phyloP scores from a whole-genome alignment of 176 grass and related monocot genomes.

The Avena atlantica region DNA sequence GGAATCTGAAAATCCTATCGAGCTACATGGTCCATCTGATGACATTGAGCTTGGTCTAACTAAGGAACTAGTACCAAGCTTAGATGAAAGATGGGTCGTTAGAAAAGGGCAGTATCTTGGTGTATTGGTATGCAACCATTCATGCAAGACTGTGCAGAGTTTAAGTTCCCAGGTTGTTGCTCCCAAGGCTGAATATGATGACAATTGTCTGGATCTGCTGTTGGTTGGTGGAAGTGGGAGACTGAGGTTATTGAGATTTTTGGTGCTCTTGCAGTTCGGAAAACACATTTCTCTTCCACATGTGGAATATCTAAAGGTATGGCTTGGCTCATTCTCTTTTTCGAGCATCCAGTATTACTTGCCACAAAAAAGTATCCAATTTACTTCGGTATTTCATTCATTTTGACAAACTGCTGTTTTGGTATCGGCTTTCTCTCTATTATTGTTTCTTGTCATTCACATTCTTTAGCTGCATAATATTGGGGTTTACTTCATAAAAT shows the following conservation, averaged over 20 bases:
- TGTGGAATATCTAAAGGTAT: constrained; percentile 96
- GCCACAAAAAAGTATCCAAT: not conserved
- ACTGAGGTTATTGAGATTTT: constrained; percentile 86
- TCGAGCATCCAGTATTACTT: constrained; percentile 14
- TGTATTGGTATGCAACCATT: constrained; percentile 98
- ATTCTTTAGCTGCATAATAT: constrained; percentile 25
- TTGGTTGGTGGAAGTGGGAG: constrained; percentile 92
- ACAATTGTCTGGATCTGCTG: constrained; percentile 88
- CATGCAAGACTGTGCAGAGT: constrained; percentile 97
- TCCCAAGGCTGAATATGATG: constrained; percentile 94
- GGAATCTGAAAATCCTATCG: constrained; percentile 71
- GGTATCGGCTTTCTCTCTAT: constrained; percentile 18
- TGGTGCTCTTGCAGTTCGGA: constrained; percentile 93
- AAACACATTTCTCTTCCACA: constrained; percentile 92
- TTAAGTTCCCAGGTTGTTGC: constrained; percentile 97
- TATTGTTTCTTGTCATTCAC: not conserved
- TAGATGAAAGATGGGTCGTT: constrained; percentile 93
- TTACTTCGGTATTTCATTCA: constrained; percentile 4
- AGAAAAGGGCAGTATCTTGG: constrained; percentile 85
- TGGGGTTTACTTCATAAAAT: constrained; percentile 4
- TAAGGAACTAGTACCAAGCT: constrained; percentile 85
- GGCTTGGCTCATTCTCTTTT: constrained; percentile 24
- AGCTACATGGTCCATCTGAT: constrained; percentile 52
- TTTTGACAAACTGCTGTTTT: constrained; percentile 37
- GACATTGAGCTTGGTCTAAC: constrained; percentile 70